Evolutionary conservation across 2,329 filamentous ascomycete species (phyloP), one percentile per base, ranked within the genome.

Genomic region (Alternaria triticimaculans): DNA sequence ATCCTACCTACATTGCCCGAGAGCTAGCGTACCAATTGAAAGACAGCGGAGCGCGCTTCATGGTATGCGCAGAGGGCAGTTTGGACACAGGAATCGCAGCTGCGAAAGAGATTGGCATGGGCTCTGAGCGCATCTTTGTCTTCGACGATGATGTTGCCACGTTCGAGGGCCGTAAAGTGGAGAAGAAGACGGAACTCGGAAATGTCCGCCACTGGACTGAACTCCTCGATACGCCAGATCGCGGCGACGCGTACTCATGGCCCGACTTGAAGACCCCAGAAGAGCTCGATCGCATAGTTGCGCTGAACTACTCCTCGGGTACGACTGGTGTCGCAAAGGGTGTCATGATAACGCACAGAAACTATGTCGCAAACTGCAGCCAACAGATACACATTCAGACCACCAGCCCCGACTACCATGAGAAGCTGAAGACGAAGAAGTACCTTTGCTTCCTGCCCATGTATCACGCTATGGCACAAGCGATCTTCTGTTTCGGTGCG

Each of bases 311-410:
- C 80, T 92, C 88, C 67, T 90, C 87, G 28, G 89, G 92, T 11
- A 94, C 91, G 1, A 96, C 93, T 3, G 93, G 93, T 7, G 85
- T 93, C 5, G 92, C 93, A 10, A 96, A 96, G 77, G 93, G 93
- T 11, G 93, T 96, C 14, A 89, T 92, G 80, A 91, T 96, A 67
- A 88, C 89, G n/a, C 93, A 96, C 79, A 83, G 84, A 63, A 91
- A 93, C 69, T 92, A 93, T 72, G 87, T 94, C 46, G 86, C 92
- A 65, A 95, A 95, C 75, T 86, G 88, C 68, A 72, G 82, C 14
- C 88, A 91, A 63, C 86, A 88, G 15, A 82, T 85, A n/a, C 81
- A 83, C 67, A 78, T 88, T 21, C 70, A 76, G 3, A 69, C 80
- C 11, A 76, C 85, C 23, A 76, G 85, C n/a, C 82, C 84, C 0